phyloP scores from a whole-genome alignment of 306 rosid species.

The Luffa acutangula region DNA sequence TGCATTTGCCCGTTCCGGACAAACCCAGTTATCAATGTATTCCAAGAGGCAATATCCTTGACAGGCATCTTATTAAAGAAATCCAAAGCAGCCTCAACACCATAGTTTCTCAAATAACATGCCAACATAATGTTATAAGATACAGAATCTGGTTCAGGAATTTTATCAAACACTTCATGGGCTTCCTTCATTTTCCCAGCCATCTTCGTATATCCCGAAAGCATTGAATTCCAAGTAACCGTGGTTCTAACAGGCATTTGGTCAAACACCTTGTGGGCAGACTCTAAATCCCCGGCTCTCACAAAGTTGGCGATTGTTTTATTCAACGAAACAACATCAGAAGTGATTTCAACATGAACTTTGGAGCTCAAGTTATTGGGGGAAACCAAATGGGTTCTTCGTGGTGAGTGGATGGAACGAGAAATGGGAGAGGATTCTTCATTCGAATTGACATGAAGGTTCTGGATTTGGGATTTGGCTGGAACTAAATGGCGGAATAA shows the following conservation, averaged over 20 bases:
- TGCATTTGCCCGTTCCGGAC: conserved; percentile 40
- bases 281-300: conserved; percentile 43
- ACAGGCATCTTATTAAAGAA: conserved; percentile 57
- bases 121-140: conserved; percentile 68
- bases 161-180: conserved; percentile 42
- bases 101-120: conserved; percentile 36
- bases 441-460: conserved; percentile 12
- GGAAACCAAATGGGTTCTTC: conserved; percentile 16
- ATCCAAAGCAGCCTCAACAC: conserved; percentile 32
- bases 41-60: conserved; percentile 72
- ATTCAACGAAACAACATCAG: conserved; percentile 33
- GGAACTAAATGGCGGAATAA: conserved; percentile 6
- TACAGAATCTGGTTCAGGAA: conserved; percentile 65
- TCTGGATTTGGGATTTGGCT: conserved; percentile 11
- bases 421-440: conserved; percentile 6
- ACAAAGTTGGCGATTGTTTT: conserved; percentile 39
- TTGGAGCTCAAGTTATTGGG: conserved; percentile 9
- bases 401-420: conserved; percentile 8
- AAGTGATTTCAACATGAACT: not conserved
- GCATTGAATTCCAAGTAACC: conserved; percentile 66
- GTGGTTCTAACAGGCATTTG: conserved; percentile 48
- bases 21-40: conserved; percentile 75
- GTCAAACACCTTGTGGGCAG: conserved; percentile 48
- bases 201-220: conserved; percentile 39
- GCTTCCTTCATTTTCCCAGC: conserved; percentile 42